These are phyloP conservation scores for Termitomyces sp. DNA, from an alignment of 768 basidiomycete genomes.

Conservation along the genomic window DNA sequence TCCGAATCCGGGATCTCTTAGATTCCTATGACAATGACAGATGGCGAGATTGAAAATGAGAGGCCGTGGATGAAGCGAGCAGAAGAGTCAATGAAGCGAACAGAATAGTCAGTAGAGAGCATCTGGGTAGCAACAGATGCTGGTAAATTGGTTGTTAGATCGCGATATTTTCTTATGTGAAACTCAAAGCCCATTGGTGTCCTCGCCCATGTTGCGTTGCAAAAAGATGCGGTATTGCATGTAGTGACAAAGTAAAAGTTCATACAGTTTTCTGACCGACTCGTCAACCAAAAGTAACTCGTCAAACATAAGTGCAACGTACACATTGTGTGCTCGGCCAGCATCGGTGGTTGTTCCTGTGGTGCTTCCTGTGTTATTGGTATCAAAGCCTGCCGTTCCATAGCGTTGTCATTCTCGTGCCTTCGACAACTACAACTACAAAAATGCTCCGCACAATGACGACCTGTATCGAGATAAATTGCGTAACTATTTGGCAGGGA, in stretches of 20 bases:
- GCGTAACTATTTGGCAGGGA: neutral
- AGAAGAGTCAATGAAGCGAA: neutral
- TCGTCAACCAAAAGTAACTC: neutral
- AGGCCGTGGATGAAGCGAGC: neutral
- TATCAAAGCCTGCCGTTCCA: constrained; percentile 25
- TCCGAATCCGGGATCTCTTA: constrained; percentile 1
- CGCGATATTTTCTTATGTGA: neutral
- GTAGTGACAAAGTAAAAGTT: neutral
- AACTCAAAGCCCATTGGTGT: neutral
- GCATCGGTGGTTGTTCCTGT: constrained; percentile 22
- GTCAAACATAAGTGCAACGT: neutral
- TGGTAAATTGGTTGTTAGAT: neutral
- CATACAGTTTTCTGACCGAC: neutral
- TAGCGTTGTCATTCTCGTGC: constrained; percentile 6
- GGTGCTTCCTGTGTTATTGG: constrained; percentile 20
- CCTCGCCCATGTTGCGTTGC: neutral
- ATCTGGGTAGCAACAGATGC: neutral
- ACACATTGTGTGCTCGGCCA: constrained; percentile 1
- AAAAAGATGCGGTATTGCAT: neutral
- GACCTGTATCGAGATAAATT: constrained; percentile 19
- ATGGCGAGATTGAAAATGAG: neutral
- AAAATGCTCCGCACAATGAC: constrained; percentile 27
- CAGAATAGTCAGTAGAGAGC: neutral
- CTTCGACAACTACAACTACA: constrained; percentile 20
- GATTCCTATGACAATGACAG: neutral